Base-by-base conservation (phyloP, 192 early-diverging fungal species). In the Rhizophagus sp. region DNA sequence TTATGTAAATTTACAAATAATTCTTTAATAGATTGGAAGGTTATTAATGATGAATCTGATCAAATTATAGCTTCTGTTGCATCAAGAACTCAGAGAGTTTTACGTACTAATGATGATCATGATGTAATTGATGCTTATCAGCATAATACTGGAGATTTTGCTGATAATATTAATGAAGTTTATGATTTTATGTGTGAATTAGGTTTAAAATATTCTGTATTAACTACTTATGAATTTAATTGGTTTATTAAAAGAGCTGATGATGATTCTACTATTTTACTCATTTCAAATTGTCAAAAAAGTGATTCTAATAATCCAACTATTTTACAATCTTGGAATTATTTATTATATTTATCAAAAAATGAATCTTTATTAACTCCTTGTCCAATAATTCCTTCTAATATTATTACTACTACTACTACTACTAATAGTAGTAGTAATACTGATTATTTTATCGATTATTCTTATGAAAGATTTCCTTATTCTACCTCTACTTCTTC, bases 171-270 rank as follows among this genome's bases (percentile, higher is more conserved):
- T 19, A 71, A 39, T 49, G 80, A 82, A 25, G 52, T 80, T 22
- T 78, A 66, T 70, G 83, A 79, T 33, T 84, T 78, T 49, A 84
- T 84, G 81, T 50, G 62, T 11, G 52, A 79, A 44, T 73, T 79
- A 6, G 78, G 69, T 39, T 73, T 64, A 30, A 36, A 72, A 65
- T 84, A 80, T 73, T 78, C 79, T 0, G 52, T 84, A 4, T 76
- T 84, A 17, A 68, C 80, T 5, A 81, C 78, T 44, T 80, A 73
- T 36, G 72, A 81, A 5, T 49, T 69, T 41, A 84, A 68, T 30
- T 84, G 83, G 83, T 81, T 81, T 73, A n/a, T 84, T 22, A 84
- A 71, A 69, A 36, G 80, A 36, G 25, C 34, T 8, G 11, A 15
- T 3, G 33, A 71, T 57, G 50, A 77, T 5, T 10, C 17, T 11